Conservation (phyloP, 331 rosid genomes). For the Pyracantha coccinea region DNA sequence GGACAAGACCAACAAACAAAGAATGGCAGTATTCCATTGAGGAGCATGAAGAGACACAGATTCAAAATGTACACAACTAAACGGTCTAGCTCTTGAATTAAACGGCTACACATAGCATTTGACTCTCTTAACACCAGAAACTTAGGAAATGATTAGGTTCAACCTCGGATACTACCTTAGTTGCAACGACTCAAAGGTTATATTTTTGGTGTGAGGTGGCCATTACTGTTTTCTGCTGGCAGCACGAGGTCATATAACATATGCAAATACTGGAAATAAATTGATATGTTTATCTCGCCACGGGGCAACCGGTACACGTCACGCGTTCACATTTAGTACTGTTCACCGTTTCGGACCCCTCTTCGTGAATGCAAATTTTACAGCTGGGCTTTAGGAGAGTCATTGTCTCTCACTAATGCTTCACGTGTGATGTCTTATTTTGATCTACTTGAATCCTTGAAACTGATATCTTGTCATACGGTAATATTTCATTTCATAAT, state of each 20-base stretch:
- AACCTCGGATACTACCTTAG: background rate
- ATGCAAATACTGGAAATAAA: background rate
- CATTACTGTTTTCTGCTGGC: background rate
- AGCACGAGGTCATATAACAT: background rate
- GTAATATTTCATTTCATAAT: too few species aligned
- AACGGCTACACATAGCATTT: background rate
- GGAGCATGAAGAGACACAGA: background rate
- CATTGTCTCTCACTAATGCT: background rate
- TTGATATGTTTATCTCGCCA: background rate
- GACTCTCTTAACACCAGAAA: background rate
- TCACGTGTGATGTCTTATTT: constrained; percentile 16
- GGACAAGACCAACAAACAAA: background rate
- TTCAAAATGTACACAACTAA: background rate
- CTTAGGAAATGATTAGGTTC: background rate
- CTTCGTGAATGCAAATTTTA: background rate
- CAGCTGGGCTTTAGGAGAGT: background rate
- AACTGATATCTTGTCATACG: too few species aligned
- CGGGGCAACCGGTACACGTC: background rate
- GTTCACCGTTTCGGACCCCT: background rate
- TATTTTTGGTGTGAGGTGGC: background rate
- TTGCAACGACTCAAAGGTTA: background rate
- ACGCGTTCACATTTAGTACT: background rate
- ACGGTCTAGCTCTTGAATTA: background rate
- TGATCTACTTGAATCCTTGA: background rate
- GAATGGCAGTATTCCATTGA: background rate